Base-by-base conservation (phyloP, 2,329 filamentous ascomycete genomes). In the Aureobasidium musti region DNA sequence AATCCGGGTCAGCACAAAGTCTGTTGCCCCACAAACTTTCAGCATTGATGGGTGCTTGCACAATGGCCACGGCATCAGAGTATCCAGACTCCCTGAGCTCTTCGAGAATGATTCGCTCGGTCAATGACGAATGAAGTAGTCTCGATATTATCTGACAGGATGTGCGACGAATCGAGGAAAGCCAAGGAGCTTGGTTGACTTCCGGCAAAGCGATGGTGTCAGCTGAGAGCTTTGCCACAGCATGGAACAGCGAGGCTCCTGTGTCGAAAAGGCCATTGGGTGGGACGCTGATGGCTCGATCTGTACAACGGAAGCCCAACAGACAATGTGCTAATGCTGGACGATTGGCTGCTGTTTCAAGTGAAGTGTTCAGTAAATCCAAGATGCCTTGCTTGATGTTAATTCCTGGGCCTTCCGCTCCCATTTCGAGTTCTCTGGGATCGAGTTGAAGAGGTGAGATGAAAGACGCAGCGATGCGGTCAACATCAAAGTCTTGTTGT, bases 291-390 rank as follows among this genome's bases (percentile, higher is more conserved):
- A 98, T 81, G 11, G 84, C 84, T 69, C 87, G 88, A 41, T 89
- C 86, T 50, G 87, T 86, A 72, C 92, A 96, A 66, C 85, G 85
- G 76, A 99, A 97, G 0, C 95, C 95, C 5, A 99, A 86, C 1
- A 99, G 82, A 53, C 96, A 83, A 76, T 99, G 96, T 0, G 94
- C 95, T 71, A 99, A 89, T 1, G 90, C 96, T 5, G 95, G 93
- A 71, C 88, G 86, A 71, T 89, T 86, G 1, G 90, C 88, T 30
- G 89, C 89, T 39, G 89, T 87, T 64, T 86, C 84, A 2, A 99
- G 83, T 74, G 91, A 96, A 65, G 88, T 86, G 71, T 91, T 90
- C 43, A 99, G 80, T 72, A 99, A 94, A 69, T 94, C 89, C 6
- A 99, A 83, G 26, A 98, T 88, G 68, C 89, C 90, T 65, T 73